Evolutionary conservation across 2,329 filamentous ascomycete species (phyloP).

Genomic region (Cladophialophora chaetospira): DNA sequence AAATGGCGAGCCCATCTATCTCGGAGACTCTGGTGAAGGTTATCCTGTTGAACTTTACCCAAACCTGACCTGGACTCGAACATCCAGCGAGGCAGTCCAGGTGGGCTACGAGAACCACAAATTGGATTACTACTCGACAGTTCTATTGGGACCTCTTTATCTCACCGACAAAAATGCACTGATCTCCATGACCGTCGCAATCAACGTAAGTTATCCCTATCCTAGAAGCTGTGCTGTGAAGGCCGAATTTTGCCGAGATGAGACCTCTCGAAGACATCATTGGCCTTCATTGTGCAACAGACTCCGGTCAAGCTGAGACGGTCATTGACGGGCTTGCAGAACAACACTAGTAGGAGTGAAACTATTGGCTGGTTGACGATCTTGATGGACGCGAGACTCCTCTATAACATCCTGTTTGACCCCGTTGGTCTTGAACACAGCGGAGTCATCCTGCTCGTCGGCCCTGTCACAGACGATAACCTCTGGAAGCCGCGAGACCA

Average conservation of each 20-base stretch:
- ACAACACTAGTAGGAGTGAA: slow-evolving; percentile 62
- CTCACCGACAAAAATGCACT: slow-evolving; percentile 73
- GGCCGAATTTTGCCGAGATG: too few relatives aligned
- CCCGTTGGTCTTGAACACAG: slow-evolving; percentile 65
- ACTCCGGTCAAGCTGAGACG: too few relatives aligned
- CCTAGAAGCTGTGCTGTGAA: too few relatives aligned
- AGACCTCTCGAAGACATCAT: too few relatives aligned
- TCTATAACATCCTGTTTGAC: slow-evolving; percentile 61
- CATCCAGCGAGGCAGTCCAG: slow-evolving; percentile 39
- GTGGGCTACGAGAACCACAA: slow-evolving; percentile 43
- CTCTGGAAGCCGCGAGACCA: slow-evolving; percentile 67
- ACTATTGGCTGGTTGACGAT: slow-evolving; percentile 81
- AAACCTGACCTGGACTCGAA: slow-evolving; percentile 66
- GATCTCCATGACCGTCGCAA: slow-evolving; percentile 76
- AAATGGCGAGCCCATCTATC: slow-evolving; percentile 60
- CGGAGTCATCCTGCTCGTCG: slow-evolving; percentile 70
- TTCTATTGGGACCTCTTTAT: slow-evolving; percentile 73
- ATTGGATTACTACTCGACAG: slow-evolving; percentile 52
- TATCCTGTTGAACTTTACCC: slow-evolving; percentile 74
- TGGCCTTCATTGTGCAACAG: too few relatives aligned
- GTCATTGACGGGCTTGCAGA: neutral
- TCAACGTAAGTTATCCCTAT: too few relatives aligned
- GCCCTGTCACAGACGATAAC: slow-evolving; percentile 55
- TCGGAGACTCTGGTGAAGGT: slow-evolving; percentile 65
- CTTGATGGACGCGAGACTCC: slow-evolving; percentile 64